Conservation (phyloP, 768 basidiomycete genomes). For the Mycena chlorophos region DNA sequence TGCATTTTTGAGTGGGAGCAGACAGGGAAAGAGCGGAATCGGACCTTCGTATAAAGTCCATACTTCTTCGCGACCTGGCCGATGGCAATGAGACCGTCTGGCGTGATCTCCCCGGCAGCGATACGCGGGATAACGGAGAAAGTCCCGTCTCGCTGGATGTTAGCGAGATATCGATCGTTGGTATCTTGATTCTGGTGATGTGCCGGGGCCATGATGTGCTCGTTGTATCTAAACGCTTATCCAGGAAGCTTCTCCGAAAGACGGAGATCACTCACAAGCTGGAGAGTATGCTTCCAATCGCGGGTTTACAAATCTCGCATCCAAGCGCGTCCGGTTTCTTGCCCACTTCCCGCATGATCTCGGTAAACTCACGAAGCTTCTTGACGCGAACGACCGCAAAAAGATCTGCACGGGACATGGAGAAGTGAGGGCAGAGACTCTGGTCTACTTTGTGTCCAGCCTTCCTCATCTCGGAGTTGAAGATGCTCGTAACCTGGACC, state of each 20-base stretch:
- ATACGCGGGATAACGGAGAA: constrained; percentile 74
- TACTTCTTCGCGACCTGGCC: constrained; percentile 70
- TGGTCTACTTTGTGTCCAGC: constrained; percentile 59
- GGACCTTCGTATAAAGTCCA: constrained; percentile 58
- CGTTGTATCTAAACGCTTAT: constrained; percentile 46
- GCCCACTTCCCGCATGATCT: constrained; percentile 54
- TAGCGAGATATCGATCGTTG: constrained; percentile 69
- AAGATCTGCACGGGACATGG: constrained; percentile 63
- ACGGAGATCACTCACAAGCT: constrained; percentile 31
- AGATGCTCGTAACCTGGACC: constrained; percentile 32
- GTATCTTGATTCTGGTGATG: constrained; percentile 75
- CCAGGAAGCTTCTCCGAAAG: not conserved
- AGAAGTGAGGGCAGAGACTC: constrained; percentile 66
- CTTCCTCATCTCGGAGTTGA: constrained; percentile 66
- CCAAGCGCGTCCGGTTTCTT: constrained; percentile 52
- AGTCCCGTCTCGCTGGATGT: constrained; percentile 71
- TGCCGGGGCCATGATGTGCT: constrained; percentile 58
- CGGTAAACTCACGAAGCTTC: constrained; percentile 53
- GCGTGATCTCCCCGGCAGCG: constrained; percentile 68
- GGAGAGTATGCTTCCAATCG: constrained; percentile 54
- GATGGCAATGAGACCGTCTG: constrained; percentile 63
- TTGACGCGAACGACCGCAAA: constrained; percentile 68
- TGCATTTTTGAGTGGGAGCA: constrained; percentile 23
- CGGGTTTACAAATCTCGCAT: constrained; percentile 76
- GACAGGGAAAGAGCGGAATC: not conserved